A percentile compares a stretch with the other conserved stretches of the same genome.
These are phyloP conservation scores for Cordyceps cicadae DNA, from an alignment of 2,329 filamentous ascomycete genomes.

Conservation along the genomic window DNA sequence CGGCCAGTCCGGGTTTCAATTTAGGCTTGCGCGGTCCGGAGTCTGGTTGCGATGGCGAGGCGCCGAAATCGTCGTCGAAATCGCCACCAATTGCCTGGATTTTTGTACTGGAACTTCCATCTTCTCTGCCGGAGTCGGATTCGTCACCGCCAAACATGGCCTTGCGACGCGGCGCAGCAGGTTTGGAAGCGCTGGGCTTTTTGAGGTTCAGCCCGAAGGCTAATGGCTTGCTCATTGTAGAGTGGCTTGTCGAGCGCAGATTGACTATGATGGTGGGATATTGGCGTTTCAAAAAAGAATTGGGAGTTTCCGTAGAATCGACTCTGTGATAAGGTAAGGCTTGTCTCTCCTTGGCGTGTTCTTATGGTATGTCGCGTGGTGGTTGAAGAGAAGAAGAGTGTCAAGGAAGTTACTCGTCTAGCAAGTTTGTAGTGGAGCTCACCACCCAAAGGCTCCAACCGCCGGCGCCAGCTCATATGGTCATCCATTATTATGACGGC, in stretches of 20 bases:
- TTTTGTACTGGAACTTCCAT: constrained; percentile 26
- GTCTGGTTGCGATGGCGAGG: constrained; percentile 7
- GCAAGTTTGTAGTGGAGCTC: no score
- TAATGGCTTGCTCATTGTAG: constrained; percentile 38
- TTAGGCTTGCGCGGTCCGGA: constrained; percentile 23
- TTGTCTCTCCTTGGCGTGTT: background rate
- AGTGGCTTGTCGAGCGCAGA: background rate
- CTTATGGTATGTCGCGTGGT: background rate
- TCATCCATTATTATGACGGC: no score
- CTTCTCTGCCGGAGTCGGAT: constrained; percentile 40
- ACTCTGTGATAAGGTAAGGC: no score
- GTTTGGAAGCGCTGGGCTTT: constrained; percentile 44
- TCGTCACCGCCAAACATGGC: constrained; percentile 51
- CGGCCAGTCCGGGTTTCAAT: constrained; percentile 25
- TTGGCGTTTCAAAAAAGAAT: background rate
- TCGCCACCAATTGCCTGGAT: constrained; percentile 56
- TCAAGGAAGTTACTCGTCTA: no score
- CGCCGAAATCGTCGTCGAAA: constrained; percentile 37
- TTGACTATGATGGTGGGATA: no score
- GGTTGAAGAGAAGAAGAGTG: background rate
- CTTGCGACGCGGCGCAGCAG: constrained; percentile 42
- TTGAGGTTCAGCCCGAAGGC: constrained; percentile 54
- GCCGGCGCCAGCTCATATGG: no score
- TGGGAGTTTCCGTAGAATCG: background rate
- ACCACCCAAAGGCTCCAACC: no score